Evolutionary conservation across 306 rosid species (phyloP).

Genomic region (Cajanus cajan): DNA sequence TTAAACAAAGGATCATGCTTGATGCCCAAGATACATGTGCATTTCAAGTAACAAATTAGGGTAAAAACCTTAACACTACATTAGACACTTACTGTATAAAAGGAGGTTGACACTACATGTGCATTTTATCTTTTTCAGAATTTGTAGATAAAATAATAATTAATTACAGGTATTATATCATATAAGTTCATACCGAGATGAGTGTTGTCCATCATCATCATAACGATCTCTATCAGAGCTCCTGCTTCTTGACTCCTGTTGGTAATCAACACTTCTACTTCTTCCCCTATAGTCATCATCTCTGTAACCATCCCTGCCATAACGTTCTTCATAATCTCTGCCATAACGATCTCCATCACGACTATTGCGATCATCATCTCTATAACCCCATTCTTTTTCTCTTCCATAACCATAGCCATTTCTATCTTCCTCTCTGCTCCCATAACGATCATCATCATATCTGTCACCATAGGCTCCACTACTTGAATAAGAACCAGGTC

Average conservation of each 20-base stretch:
- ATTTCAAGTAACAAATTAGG: background rate
- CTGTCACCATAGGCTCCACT: constrained; percentile 65
- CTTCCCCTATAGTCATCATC: constrained; percentile 85
- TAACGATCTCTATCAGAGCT: constrained; percentile 77
- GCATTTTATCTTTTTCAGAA: constrained; percentile 3
- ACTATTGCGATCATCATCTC: constrained; percentile 73
- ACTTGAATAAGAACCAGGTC: constrained; percentile 63
- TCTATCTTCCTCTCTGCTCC: constrained; percentile 71
- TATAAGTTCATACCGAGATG: constrained; percentile 68
- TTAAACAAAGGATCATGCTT: background rate
- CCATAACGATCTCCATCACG: constrained; percentile 90
- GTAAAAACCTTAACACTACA: background rate
- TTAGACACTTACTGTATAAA: background rate
- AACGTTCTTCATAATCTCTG: constrained; percentile 76
- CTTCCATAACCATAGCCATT: constrained; percentile 71
- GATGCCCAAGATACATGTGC: background rate
- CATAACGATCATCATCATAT: constrained; percentile 79
- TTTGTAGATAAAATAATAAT: background rate
- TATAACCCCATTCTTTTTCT: constrained; percentile 76
- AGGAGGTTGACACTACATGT: background rate
- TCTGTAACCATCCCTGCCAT: constrained; percentile 69
- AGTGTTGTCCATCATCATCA: constrained; percentile 85
- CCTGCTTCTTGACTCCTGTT: constrained; percentile 70
- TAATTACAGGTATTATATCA: background rate
- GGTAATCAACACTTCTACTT: constrained; percentile 70